Conservation (phyloP, 139 green algal species). For the Micractinium conductrix region DNA sequence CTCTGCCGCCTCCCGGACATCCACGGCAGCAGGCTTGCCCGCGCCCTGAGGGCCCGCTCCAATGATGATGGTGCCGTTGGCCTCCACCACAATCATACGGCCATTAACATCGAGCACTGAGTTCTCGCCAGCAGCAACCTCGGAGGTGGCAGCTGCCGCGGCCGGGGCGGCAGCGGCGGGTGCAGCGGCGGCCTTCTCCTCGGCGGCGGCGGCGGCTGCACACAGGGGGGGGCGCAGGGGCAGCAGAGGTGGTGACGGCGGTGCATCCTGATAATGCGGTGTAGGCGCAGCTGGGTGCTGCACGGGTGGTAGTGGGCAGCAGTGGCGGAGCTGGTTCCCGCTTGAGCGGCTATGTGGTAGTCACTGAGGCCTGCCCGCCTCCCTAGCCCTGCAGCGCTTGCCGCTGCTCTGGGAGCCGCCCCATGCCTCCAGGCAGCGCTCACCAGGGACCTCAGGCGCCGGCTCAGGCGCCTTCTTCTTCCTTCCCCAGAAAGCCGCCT, state of each 20-base stretch:
- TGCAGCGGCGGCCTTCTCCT: background rate
- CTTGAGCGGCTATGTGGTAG: background rate
- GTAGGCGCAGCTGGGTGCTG: background rate
- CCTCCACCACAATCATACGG: slow-evolving; percentile 6
- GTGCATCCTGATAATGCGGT: background rate
- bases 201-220: background rate
- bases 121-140: background rate
- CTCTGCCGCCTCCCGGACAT: slow-evolving; percentile 1
- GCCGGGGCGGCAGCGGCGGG: background rate
- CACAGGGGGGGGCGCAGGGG: background rate
- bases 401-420: background rate
- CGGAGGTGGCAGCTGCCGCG: background rate
- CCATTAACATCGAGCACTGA: slow-evolving; percentile 4
- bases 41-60: background rate
- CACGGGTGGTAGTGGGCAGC: background rate
- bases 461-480: slow-evolving; percentile 31
- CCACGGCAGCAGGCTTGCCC: background rate
- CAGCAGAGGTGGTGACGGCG: background rate
- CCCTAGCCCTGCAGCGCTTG: background rate
- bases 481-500: background rate
- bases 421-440: background rate
- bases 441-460: background rate
- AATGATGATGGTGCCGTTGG: slow-evolving; percentile 25
- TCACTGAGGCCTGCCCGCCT: background rate
- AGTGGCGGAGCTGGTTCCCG: background rate